phyloP scores from a whole-genome alignment of 2,329 filamentous ascomycete species.

The Mariannaea sp. region DNA sequence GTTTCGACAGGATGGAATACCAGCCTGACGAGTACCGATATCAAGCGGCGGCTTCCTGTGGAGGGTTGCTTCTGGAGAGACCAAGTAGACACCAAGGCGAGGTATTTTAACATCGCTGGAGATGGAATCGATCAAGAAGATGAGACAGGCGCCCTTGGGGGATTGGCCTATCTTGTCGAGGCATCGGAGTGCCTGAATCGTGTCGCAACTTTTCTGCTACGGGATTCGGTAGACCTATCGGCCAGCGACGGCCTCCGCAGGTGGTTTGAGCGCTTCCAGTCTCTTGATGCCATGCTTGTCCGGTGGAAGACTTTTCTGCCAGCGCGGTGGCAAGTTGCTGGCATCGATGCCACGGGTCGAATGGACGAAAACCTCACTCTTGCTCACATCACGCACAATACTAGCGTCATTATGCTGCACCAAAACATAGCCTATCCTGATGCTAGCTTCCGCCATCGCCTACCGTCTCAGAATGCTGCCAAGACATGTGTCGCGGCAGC shows the following conservation, averaged over 20 bases:
- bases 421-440: conserved; percentile 17
- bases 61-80: conserved; percentile 13
- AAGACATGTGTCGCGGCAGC: conserved; percentile 13
- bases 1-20: conserved; percentile 20
- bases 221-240: conserved; percentile 22
- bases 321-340: conserved; percentile 9
- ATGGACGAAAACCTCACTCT: conserved; percentile 17
- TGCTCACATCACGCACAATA: conserved; percentile 14
- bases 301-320: conserved; percentile 19
- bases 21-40: conserved; percentile 9
- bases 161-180: conserved; percentile 50
- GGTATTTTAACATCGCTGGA: conserved; percentile 7
- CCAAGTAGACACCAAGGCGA: conserved; percentile 2
- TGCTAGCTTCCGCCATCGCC: conserved; percentile 6
- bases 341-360: not conserved
- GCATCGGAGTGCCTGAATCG: conserved; percentile 50
- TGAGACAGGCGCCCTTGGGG: conserved; percentile 9
- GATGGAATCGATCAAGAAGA: not conserved
- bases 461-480: conserved; percentile 8
- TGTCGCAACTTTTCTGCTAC: conserved; percentile 49
- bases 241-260: no score
- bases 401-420: conserved; percentile 12
- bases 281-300: not conserved
- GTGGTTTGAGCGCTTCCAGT: not conserved
- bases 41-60: conserved; percentile 7